phyloP scores from a whole-genome alignment of 768 basidiomycete genomes.

The Suillus alpinus region DNA sequence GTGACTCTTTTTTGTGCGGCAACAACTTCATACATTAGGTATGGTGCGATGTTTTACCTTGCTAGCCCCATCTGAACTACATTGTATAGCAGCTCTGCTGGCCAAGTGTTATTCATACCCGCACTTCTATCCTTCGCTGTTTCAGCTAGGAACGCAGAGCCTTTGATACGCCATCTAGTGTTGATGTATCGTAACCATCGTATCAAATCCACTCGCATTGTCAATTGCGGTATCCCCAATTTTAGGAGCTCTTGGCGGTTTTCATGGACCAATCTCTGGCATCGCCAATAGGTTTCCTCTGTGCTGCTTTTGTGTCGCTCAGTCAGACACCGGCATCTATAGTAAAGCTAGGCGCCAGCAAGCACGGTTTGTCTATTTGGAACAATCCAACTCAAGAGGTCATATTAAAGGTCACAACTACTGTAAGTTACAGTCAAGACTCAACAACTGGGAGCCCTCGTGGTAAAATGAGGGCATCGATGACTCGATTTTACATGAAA shows the following conservation, averaged over 20 bases:
- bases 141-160: neutral
- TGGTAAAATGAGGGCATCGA: no score
- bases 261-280: neutral
- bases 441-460: no score
- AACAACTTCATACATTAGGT: slow-evolving; percentile 2
- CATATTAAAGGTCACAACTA: neutral
- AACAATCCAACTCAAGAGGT: neutral
- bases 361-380: neutral
- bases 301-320: neutral
- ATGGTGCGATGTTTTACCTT: slow-evolving; percentile 5
- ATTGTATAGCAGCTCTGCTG: neutral
- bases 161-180: neutral
- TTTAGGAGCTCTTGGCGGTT: neutral
- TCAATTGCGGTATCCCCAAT: no score
- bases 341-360: neutral
- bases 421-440: neutral
- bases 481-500: neutral
- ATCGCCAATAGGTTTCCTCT: no score
- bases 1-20: slow-evolving; percentile 11
- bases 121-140: neutral
- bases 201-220: neutral
- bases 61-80: neutral
- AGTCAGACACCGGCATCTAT: neutral
- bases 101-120: neutral
- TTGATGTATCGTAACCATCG: neutral